Evolutionary conservation across 148 eudicot species (phyloP).

Genomic region (Diospyros kaki): DNA sequence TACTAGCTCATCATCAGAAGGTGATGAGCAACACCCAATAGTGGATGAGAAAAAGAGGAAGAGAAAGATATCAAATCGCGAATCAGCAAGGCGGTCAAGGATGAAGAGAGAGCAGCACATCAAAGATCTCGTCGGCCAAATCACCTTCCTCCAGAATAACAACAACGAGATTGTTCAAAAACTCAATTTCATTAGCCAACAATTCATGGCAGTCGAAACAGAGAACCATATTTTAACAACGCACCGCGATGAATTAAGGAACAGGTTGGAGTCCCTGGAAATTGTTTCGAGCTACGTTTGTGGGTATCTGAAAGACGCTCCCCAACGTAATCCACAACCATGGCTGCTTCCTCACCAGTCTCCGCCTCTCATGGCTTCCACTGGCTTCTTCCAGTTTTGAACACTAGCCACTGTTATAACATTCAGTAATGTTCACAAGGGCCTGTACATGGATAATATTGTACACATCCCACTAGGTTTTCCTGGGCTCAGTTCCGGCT

Average conservation of each 20-base stretch:
- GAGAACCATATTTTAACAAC: no score
- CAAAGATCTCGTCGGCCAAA: conserved; percentile 14
- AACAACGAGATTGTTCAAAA: no score
- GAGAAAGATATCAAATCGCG: conserved; percentile 25
- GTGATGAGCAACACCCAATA: no score
- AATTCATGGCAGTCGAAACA: no score
- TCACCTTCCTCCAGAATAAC: no score
- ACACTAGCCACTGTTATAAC: not conserved
- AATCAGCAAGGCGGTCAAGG: conserved; percentile 27
- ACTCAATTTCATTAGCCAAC: no score
- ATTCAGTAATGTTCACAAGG: not conserved
- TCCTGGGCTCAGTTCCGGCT: not conserved
- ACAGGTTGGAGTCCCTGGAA: no score
- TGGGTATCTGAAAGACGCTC: conserved; percentile 6
- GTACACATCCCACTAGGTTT: not conserved
- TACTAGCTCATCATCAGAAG: no score
- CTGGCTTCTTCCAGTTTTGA: conserved; percentile 10
- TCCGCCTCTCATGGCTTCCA: conserved; percentile 13
- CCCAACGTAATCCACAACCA: conserved; percentile 2
- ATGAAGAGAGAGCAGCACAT: conserved; percentile 30
- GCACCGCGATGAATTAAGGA: no score
- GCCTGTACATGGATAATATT: not conserved
- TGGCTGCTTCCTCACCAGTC: conserved; percentile 15
- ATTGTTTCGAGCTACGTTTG: conserved; percentile 16
- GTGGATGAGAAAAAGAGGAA: conserved; percentile 28